phyloP scores from a whole-genome alignment of 2,329 filamentous ascomycete species.

The Apiospora pterosperma region DNA sequence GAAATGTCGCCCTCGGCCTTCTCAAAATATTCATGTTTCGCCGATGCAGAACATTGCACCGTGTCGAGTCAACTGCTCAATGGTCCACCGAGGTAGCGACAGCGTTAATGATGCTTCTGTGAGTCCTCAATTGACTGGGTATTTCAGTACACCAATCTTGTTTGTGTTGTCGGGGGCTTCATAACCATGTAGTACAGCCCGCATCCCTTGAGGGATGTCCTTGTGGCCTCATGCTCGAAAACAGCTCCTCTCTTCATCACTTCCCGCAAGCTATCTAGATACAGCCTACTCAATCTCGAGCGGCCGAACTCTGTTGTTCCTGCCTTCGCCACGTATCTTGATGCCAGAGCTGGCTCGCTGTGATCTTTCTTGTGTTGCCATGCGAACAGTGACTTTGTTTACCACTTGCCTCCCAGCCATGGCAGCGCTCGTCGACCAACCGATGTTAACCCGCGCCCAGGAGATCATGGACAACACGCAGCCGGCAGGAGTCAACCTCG shows the following conservation, averaged over 20 bases:
- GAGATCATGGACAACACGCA: constrained; percentile 32
- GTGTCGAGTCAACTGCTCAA: background rate
- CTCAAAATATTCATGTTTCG: background rate
- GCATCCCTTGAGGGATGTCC: background rate
- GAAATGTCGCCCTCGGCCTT: background rate
- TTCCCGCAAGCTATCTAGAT: background rate
- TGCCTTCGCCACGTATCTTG: background rate
- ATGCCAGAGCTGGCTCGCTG: background rate
- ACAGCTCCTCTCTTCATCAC: background rate
- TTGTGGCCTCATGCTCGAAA: background rate
- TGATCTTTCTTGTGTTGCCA: background rate
- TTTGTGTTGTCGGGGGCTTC: background rate
- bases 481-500: constrained; percentile 32
- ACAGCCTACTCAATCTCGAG: background rate
- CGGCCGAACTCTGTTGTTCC: background rate
- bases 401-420: background rate
- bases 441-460: background rate
- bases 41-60: background rate
- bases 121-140: background rate
- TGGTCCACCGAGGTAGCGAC: background rate
- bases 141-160: background rate
- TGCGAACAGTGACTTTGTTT: background rate
- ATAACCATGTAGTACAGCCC: background rate
- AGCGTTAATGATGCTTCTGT: background rate
- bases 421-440: no score